A percentile compares a stretch with the other conserved stretches of the same genome.
These are phyloP conservation scores for Candida anutae DNA, from an alignment of 1,139 yeast species.

Conservation along the genomic window DNA sequence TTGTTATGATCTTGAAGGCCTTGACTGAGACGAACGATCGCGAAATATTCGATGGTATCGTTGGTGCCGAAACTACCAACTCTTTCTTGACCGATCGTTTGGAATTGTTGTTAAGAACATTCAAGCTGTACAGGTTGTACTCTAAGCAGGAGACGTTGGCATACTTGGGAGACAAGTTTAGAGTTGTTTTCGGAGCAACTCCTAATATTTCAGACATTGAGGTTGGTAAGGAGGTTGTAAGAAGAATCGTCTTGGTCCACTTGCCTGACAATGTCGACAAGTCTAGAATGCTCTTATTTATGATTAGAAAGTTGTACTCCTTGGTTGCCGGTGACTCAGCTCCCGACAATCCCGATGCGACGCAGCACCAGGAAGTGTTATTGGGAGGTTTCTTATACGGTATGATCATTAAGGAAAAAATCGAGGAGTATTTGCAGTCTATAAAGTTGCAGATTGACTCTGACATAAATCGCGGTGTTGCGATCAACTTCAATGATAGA, in stretches of 20 bases:
- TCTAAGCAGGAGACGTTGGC: conserved; percentile 86
- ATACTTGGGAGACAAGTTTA: conserved; percentile 89
- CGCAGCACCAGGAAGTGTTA: conserved; percentile 95
- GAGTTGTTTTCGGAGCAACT: conserved; percentile 86
- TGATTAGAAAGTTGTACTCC: conserved; percentile 92
- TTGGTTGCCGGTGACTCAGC: conserved; percentile 95
- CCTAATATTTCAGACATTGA: conserved; percentile 84
- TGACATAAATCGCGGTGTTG: conserved; percentile 74
- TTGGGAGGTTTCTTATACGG: conserved; percentile 96
- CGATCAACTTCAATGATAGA: conserved; percentile 77
- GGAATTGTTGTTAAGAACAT: conserved; percentile 82
- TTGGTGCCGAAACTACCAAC: conserved; percentile 78
- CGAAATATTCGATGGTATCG: conserved; percentile 92
- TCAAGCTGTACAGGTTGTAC: conserved; percentile 70
- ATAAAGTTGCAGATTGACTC: conserved; percentile 69
- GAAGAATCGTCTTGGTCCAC: conserved; percentile 85
- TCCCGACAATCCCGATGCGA: conserved; percentile 98
- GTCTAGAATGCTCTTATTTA: conserved; percentile 78
- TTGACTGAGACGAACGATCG: conserved; percentile 85
- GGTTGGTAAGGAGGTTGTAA: conserved; percentile 80
- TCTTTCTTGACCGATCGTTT: conserved; percentile 97
- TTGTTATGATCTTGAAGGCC: conserved; percentile 86
- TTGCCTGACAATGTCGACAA: conserved; percentile 66
- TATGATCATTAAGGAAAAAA: conserved; percentile 92
- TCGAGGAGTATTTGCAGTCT: conserved; percentile 80